Evolutionary conservation across 2,329 filamentous ascomycete species (phyloP).

Genomic region (Chalara sp.): DNA sequence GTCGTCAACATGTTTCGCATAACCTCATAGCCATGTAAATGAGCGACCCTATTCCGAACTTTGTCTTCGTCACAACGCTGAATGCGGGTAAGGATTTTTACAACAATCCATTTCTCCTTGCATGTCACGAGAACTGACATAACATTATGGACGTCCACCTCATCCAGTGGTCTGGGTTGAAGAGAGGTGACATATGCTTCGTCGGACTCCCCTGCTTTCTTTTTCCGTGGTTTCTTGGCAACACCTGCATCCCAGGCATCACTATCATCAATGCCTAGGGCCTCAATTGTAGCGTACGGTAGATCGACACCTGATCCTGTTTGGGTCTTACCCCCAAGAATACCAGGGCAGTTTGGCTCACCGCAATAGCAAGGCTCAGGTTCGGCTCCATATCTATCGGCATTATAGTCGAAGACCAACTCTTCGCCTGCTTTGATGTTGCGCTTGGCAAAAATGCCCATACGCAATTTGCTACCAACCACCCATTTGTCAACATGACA

Average conservation of each 20-base stretch:
- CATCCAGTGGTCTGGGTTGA: constrained; percentile 70
- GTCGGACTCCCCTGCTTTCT: constrained; percentile 85
- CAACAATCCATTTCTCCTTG: constrained; percentile 98
- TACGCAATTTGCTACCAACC: constrained; percentile 91
- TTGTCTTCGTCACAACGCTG: constrained; percentile 81
- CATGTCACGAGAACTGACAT: constrained; percentile 96
- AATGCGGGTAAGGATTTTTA: constrained; percentile 86
- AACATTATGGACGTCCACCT: constrained; percentile 82
- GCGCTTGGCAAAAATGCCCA: constrained; percentile 95
- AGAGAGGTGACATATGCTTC: constrained; percentile 93
- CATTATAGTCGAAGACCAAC: constrained; percentile 98
- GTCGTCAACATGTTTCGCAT: constrained; percentile 78
- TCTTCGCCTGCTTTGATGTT: constrained; percentile 84
- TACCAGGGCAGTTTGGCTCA: constrained; percentile 90
- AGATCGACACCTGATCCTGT: constrained; percentile 92
- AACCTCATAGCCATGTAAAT: constrained; percentile 96
- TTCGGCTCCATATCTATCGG: constrained; percentile 94
- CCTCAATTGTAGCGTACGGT: constrained; percentile 83
- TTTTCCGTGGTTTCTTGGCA: constrained; percentile 85
- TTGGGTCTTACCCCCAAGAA: constrained; percentile 95
- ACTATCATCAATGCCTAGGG: constrained; percentile 86
- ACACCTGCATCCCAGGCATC: constrained; percentile 90
- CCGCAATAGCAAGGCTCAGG: constrained; percentile 96
- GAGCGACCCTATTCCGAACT: constrained; percentile 81
- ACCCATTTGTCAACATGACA: constrained; percentile 99